Evolutionary conservation across 306 rosid genomes (phyloP).

Genomic region (Rosa multiflora): DNA sequence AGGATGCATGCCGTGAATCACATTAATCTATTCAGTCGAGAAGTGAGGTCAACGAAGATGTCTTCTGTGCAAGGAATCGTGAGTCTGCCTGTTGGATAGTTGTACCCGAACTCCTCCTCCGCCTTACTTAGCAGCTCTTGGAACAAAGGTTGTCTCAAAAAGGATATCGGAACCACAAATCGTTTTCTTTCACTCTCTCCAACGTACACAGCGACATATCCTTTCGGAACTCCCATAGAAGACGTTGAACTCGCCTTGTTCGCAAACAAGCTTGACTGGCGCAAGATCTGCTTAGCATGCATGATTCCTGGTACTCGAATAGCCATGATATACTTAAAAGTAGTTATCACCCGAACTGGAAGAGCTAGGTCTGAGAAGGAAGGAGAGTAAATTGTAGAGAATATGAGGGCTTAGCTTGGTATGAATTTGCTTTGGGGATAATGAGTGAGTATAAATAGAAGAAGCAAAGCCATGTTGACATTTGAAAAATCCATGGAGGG

Average conservation of each 20-base stretch:
- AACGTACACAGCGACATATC: constrained; percentile 52
- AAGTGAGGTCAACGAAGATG: constrained; percentile 23
- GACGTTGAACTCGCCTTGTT: constrained; percentile 11
- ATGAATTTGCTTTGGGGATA: background rate
- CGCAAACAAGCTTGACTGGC: constrained; percentile 25
- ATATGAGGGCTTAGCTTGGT: constrained; percentile 4
- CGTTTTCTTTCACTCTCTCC: constrained; percentile 46
- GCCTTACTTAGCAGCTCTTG: constrained; percentile 26
- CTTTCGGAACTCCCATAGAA: constrained; percentile 39
- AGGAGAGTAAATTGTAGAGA: background rate
- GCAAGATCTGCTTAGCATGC: constrained; percentile 38
- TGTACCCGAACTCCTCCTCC: constrained; percentile 27
- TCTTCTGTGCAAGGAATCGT: constrained; percentile 35
- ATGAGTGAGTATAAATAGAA: constrained; percentile 27
- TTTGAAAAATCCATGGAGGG: constrained; percentile 1
- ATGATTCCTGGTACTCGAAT: constrained; percentile 11
- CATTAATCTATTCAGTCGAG: constrained; percentile 8
- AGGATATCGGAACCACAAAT: constrained; percentile 39
- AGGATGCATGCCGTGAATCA: background rate
- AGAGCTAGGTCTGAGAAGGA: background rate
- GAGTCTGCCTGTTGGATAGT: constrained; percentile 23
- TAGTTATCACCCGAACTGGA: background rate
- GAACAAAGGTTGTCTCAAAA: constrained; percentile 37
- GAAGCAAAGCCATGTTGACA: background rate
- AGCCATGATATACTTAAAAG: constrained; percentile 8